Evolutionary conservation across 1,284 basidiomycete genomes (phyloP), one percentile per base, ranked within the genome.

Genomic region (Pseudozyma tsukubaensis): DNA sequence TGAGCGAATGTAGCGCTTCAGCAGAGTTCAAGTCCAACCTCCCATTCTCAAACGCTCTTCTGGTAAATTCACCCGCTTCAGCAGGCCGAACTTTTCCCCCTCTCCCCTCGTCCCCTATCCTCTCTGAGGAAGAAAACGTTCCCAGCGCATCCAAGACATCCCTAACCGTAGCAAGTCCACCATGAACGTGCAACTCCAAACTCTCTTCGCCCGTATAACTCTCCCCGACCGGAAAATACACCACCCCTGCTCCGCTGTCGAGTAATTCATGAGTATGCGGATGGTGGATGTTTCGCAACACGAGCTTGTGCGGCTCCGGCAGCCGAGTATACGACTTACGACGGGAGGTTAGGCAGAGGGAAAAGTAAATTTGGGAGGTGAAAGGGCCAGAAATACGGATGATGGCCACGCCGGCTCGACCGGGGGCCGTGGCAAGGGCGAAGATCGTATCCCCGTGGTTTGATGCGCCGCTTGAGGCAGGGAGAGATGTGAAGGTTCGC

Each of bases 181-280:
- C 94, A 82, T 96, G 93, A 32, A 93, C 86, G 83, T 96, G 93
- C 37, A 96, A 85, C 82, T 96, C 93, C 7, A 96, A 81, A n/a
- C 91, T 90, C 48, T 91, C 90, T 80, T 94, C 90, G 0, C 90
- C 90, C 0, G 93, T 94, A 79, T 92, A 94, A 1, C 92, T 94
- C 72, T 86, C 88, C 1, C 89, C 91, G 50, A 47, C 89, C 85
- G 88, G 87, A 84, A 94, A 94, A 84, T 89, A 93, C n/a, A 94
- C 89, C 0, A 90, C 89, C 6, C 94, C 85, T 1, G 76, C 65
- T 0, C 90, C 92, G 54, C 92, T 90, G 78, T 95, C 94, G n/a
- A 95, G 86, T 18, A 88, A 84, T 59, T 92, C 89, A 7, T 85
- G 84, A 0, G 87, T 89, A 13, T 84, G 80, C 0, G 92, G 91